These are phyloP conservation scores for Fusarium sp. DNA, from an alignment of 2,329 filamentous ascomycete species.

Conservation along the genomic window DNA sequence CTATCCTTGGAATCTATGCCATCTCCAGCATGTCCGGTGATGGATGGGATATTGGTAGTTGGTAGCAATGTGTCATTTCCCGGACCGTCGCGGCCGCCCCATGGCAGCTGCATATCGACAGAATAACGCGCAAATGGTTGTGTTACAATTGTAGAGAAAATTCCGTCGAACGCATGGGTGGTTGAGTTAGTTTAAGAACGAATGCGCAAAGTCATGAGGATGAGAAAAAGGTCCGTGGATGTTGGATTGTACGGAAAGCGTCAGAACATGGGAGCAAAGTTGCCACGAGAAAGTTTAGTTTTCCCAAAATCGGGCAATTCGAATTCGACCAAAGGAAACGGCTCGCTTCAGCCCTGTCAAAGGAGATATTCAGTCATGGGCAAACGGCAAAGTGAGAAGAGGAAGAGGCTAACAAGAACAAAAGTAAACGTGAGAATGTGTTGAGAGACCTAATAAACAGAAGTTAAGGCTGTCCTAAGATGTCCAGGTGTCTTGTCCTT, in stretches of 20 bases:
- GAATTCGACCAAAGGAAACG: slow-evolving; percentile 24
- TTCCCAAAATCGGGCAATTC: slow-evolving; percentile 14
- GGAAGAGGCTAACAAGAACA: slow-evolving; percentile 34
- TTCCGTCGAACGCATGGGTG: slow-evolving; percentile 41
- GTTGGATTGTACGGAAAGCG: slow-evolving; percentile 16
- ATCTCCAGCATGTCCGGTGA: slow-evolving; percentile 48
- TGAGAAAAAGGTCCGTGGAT: slow-evolving; percentile 14
- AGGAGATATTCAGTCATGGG: slow-evolving; percentile 27
- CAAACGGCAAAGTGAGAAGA: slow-evolving; percentile 21
- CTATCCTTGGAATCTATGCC: slow-evolving; percentile 41
- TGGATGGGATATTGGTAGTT: slow-evolving; percentile 51
- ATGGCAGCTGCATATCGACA: slow-evolving; percentile 55
- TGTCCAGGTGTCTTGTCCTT: slow-evolving; percentile 47
- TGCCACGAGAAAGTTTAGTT: slow-evolving; percentile 20
- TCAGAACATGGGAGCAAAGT: slow-evolving; percentile 33
- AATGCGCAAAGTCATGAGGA: slow-evolving; percentile 45
- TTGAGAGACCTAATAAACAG: slow-evolving; percentile 15
- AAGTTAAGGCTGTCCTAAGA: slow-evolving; percentile 29
- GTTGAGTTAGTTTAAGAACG: slow-evolving; percentile 25
- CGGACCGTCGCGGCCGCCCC: slow-evolving; percentile 51
- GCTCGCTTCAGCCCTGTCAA: slow-evolving; percentile 26
- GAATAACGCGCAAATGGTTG: slow-evolving; percentile 32
- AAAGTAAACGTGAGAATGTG: slow-evolving; percentile 27
- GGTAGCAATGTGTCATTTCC: slow-evolving; percentile 52
- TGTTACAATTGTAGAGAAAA: slow-evolving; percentile 33